Evolutionary conservation across 192 early-diverging fungal genomes (phyloP).

Genomic region (Coemansia aciculifera): DNA sequence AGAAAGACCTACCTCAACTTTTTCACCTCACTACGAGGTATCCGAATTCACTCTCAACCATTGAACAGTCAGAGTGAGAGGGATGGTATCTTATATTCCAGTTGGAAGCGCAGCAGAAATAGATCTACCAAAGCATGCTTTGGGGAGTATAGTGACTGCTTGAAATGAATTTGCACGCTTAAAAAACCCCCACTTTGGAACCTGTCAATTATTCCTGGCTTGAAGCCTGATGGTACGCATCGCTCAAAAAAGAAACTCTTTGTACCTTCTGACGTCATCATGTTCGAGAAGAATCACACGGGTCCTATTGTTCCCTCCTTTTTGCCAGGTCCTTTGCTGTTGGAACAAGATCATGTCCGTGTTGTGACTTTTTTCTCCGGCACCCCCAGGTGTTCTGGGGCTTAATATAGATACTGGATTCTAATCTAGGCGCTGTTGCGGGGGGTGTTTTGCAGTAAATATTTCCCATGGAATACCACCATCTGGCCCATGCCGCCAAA

Average conservation of each 20-base stretch:
- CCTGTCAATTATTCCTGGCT: too few relatives aligned
- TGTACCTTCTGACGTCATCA: background rate
- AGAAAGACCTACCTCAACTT: background rate
- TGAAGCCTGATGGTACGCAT: too few relatives aligned
- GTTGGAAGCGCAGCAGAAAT: background rate
- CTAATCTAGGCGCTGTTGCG: background rate
- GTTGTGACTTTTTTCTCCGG: background rate
- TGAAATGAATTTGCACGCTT: too few relatives aligned
- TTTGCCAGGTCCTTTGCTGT: background rate
- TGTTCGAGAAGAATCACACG: background rate
- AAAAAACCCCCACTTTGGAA: too few relatives aligned
- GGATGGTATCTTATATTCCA: too few relatives aligned
- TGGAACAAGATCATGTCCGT: background rate
- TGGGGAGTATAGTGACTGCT: too few relatives aligned
- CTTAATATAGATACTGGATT: background rate
- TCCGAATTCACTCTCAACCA: background rate
- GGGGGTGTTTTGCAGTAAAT: background rate
- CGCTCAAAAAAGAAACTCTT: background rate
- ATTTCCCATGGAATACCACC: background rate
- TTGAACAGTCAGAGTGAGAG: background rate
- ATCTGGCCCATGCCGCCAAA: too few relatives aligned
- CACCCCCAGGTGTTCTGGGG: background rate
- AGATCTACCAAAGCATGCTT: background rate
- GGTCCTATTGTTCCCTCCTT: background rate
- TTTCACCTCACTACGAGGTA: background rate